Evolutionary conservation across 805 yeast species (phyloP), one percentile per base, ranked within the genome.

Genomic region (Candida palmyrensis): DNA sequence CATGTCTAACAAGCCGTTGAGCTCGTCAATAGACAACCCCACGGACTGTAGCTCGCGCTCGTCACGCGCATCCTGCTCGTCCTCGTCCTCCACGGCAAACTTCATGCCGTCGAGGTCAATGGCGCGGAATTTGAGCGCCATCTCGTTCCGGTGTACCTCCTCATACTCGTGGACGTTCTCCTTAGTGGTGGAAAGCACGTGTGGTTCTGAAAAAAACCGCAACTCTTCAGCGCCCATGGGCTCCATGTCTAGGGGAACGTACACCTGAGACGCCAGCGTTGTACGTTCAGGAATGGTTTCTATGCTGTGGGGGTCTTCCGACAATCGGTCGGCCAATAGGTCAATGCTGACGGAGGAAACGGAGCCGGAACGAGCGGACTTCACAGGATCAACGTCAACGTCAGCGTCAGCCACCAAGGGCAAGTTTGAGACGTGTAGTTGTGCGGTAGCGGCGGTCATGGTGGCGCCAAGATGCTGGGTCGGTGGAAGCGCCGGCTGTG

Each of bases 201-300:
- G 33, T 31, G 57, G 41, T 49, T 55, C 26, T 38, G 52, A 36
- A 57, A 60, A 41, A 35, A 52, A 31, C 16, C 43, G 29, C 37
- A 50, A 37, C 30, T 51, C 48, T 11, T 37, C 39, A n/a, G 50
- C 44, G 8, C 55, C 46, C 19, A 71, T 55, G 1, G 69, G 66
- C n/a, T 63, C 65, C 40, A 65, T 55, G 25, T 66, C 68, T 40
- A 57, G 43, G 17, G 82, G 81, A 5, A 58, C 48, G 38, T 70
- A 66, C 2, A 68, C 64, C 11, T 29, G 24, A 10, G 13, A n/a
- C 16, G 65, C 40, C 15, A 62, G 69, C 3, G 54, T 55, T 18
- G 51, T 54, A 22, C 47, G 49, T 15, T 52, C 49, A 5, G 82
- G 73, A 15, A 66, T 67, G 25, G 51, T 48, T 40, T 78, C 84